Percentiles rank a stretch among this genome's conserved stretches.
These are phyloP conservation scores for Fusarium sp. DNA, from an alignment of 2,329 filamentous ascomycete species.

Conservation along the genomic window DNA sequence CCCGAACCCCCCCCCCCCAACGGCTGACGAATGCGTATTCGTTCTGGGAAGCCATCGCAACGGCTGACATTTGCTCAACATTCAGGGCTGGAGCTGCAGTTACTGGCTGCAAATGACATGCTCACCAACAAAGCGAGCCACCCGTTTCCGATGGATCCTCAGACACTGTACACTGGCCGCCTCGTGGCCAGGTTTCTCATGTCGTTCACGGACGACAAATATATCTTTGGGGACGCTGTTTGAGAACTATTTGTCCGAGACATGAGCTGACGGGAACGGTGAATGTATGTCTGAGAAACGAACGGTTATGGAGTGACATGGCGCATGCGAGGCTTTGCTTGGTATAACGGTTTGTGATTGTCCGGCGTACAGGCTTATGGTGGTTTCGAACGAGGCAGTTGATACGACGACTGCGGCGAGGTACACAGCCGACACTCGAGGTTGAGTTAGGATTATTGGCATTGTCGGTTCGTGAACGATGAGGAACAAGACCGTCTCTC, in stretches of 20 bases:
- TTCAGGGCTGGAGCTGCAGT: slow-evolving; percentile 51
- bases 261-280: slow-evolving; percentile 19
- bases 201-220: slow-evolving; percentile 61
- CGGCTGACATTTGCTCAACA: slow-evolving; percentile 25
- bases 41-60: slow-evolving; percentile 23
- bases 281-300: slow-evolving; percentile 11
- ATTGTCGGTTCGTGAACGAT: not conserved
- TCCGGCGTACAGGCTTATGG: slow-evolving; percentile 17
- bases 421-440: slow-evolving; percentile 9
- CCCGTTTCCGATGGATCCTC: slow-evolving; percentile 58
- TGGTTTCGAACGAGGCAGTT: slow-evolving; percentile 1
- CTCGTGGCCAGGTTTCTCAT: slow-evolving; percentile 63
- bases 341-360: slow-evolving; percentile 24
- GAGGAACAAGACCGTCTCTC: slow-evolving; percentile 4
- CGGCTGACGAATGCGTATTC: not conserved
- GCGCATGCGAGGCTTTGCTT: slow-evolving; percentile 29
- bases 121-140: slow-evolving; percentile 56
- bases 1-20: too few relatives aligned
- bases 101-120: slow-evolving; percentile 57
- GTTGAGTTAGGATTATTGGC: slow-evolving; percentile 9
- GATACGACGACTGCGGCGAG: not conserved
- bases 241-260: slow-evolving; percentile 33
- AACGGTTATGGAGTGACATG: slow-evolving; percentile 30
- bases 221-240: slow-evolving; percentile 53
- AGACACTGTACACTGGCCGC: slow-evolving; percentile 62